These are phyloP conservation scores for Collybiopsis confluens DNA, from an alignment of 768 basidiomycete species.

Conservation along the genomic window DNA sequence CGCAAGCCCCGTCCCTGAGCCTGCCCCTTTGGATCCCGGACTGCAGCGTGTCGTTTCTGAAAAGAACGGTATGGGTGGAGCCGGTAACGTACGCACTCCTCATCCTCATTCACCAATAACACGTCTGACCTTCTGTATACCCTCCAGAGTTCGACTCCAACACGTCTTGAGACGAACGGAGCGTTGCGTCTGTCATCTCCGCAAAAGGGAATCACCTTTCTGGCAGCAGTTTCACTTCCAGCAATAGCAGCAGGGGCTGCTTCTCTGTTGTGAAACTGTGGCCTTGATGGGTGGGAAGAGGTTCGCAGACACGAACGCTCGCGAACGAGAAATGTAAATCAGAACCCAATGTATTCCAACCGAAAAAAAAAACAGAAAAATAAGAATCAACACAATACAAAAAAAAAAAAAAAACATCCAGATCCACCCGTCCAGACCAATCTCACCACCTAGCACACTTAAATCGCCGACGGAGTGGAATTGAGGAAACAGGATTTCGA, in stretches of 20 bases:
- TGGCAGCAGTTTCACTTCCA: not conserved
- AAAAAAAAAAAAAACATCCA: no score
- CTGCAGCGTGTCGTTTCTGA: not conserved
- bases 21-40: conserved; percentile 1
- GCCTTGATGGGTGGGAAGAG: not conserved
- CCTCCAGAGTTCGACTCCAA: not conserved
- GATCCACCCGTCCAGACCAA: no score
- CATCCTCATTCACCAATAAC: not conserved
- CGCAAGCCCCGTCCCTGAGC: conserved; percentile 2
- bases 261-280: not conserved
- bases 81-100: not conserved
- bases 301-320: not conserved
- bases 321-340: no score
- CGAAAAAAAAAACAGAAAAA: no score
- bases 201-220: not conserved
- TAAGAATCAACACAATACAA: no score
- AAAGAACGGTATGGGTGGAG: conserved; percentile 3
- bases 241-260: not conserved
- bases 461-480: not conserved
- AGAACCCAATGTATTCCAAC: no score
- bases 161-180: not conserved
- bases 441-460: not conserved
- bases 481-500: not conserved
- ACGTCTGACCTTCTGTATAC: not conserved
- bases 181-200: not conserved